Evolutionary conservation across 1,284 basidiomycete genomes (phyloP).

Genomic region (Pseudozyma hubeiensis): DNA sequence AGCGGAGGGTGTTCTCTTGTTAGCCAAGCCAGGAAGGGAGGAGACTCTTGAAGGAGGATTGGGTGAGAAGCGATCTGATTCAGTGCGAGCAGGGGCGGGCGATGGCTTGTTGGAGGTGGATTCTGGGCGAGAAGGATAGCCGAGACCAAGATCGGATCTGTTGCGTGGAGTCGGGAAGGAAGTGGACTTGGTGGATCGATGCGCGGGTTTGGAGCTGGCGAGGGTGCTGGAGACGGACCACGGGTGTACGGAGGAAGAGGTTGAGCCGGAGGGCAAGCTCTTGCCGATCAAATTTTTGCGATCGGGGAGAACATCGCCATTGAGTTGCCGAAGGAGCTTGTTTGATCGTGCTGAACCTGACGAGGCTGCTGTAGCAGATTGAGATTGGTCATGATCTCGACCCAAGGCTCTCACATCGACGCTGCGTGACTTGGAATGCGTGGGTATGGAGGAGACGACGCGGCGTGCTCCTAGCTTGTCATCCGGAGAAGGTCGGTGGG

Average conservation of each 20-base stretch:
- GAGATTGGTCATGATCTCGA: slow-evolving; percentile 5
- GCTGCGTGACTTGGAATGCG: slow-evolving; percentile 47
- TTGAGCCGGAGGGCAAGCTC: neutral
- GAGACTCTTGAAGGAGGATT: slow-evolving; percentile 27
- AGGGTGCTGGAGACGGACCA: slow-evolving; percentile 28
- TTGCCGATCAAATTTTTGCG: slow-evolving; percentile 40
- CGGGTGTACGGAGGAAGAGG: slow-evolving; percentile 18
- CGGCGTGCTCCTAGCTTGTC: slow-evolving; percentile 13
- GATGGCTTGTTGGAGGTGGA: slow-evolving; percentile 7
- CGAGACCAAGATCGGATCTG: slow-evolving; percentile 18
- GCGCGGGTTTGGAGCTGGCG: slow-evolving; percentile 12
- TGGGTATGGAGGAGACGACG: slow-evolving; percentile 35
- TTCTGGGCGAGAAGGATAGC: slow-evolving; percentile 10
- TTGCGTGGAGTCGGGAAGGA: slow-evolving; percentile 7
- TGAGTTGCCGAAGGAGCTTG: slow-evolving; percentile 21
- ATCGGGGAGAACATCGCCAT: slow-evolving; percentile 25
- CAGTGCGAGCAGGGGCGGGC: neutral
- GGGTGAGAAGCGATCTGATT: slow-evolving; percentile 22
- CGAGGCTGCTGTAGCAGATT: neutral
- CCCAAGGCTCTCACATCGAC: slow-evolving; percentile 48
- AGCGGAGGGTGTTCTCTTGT: slow-evolving; percentile 24
- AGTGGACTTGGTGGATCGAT: slow-evolving; percentile 28
- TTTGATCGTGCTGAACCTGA: slow-evolving; percentile 15
- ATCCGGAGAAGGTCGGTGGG: slow-evolving; percentile 6
- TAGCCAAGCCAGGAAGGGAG: slow-evolving; percentile 16